Evolutionary conservation across 805 yeast genomes (phyloP), one percentile per base, ranked within the genome.

Genomic region (Ogataea siamensis): DNA sequence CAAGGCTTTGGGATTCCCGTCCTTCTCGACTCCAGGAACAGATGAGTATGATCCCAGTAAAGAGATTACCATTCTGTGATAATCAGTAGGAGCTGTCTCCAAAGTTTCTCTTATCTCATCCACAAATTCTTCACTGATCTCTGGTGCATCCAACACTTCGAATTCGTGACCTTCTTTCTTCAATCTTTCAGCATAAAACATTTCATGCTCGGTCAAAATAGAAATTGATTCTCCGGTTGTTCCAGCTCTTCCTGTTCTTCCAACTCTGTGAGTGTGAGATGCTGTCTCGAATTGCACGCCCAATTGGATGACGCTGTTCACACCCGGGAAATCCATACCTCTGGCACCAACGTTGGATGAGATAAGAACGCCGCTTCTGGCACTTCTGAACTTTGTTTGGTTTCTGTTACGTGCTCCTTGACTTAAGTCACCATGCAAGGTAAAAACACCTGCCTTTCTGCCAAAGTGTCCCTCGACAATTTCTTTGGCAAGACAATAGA

Each of bases 181-280:
- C 53, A 87, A 70, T 2, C 66, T 63, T 26, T 63, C 60, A 26
- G 78, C 61, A 58, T 77, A 88, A 22, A 72, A 71, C 24, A 63
- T 49, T 59, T 88, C 95, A 33, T 66, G 61, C 45, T 70, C 60
- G 20, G 83, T 67, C 32, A 79, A 53, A 55, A 77, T 80, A 42
- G 84, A 59, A 11, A 76, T 61, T 5, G 96, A 85, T 33, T 72
- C 68, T 46, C 98, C 98, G 16, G 70, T 66, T 42, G 74, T 73
- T 40, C 96, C 96, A 39, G 89, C 95, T 66, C 98, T 79, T 28
- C 95, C 98, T 11, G 97, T 91, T 71, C 98, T 81, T 43, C 98
- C 98, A 55, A 91, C 82, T 62, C 95, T 82, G 65, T 91, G 98
- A 42, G 88, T 78, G 58, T 89, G 88, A 46, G 83, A 82, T n/a